Evolutionary conservation across 106 monocot species (phyloP), one percentile per base, ranked within the genome.

Genomic region (Acorus calamus): DNA sequence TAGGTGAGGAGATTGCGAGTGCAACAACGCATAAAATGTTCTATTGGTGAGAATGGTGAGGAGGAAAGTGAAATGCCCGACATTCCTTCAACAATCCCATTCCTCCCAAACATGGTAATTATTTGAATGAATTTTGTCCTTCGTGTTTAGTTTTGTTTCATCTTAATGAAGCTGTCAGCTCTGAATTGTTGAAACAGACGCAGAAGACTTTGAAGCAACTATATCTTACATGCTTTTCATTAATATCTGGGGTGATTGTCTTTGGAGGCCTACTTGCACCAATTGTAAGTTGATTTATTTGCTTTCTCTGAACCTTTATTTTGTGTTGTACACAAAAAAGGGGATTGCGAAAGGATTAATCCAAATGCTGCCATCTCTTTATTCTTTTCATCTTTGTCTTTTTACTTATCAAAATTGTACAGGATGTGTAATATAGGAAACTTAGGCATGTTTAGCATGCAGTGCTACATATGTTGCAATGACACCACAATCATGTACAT

Each of bases 31-130:
- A 86, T 94, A 61, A 86, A 79, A 59, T 79, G 69, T 67, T 83
- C 46, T 50, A 61, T 66, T 54, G 68, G 66, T 51, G 78, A 74
- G 49, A 46, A 42, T 43, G 59, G 8, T 12, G 86, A 89, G 58
- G 93, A 28, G 28, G 93, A 89, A 65, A 94, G 70, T 76, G 93
- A 94, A 71, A 89, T 94, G 93, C 93, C 79, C 52, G 89, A 86
- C 8, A 94, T 94, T 47, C 83, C 93, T 46, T 94, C 93, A 13
- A 84, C 89, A 56, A 89, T 94, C 67, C 93, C 93, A 42, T 94
- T 94, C 75, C 64, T 86, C 53, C 79, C 93, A 62, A 56, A 70
- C 50, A 72, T 84, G 86, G 93, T 88, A n/a, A 44, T 55, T 63
- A 54, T 54, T 47, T 67, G 47, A n/a, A 9, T 10, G 5, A 68